These are phyloP conservation scores for Ambrosia hybrid DNA, from an alignment of 140 eudicot genomes.

Conservation along the genomic window DNA sequence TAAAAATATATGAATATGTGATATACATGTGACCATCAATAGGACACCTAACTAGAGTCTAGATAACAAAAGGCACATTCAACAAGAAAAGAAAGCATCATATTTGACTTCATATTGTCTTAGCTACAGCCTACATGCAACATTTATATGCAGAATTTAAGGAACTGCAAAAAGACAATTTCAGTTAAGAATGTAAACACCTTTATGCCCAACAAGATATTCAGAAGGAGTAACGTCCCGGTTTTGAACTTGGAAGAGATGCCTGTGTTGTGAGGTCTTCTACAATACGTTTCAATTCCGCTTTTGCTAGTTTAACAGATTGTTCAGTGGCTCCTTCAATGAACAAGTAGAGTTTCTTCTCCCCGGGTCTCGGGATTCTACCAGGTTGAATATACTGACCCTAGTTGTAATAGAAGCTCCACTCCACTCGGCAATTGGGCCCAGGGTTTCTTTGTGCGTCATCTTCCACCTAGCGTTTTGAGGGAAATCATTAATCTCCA, in stretches of 20 bases:
- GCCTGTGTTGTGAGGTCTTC: slow-evolving; percentile 81
- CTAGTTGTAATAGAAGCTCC: slow-evolving; percentile 91
- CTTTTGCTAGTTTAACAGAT: slow-evolving; percentile 84
- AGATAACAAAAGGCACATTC: slow-evolving; percentile 12
- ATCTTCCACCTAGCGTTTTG: slow-evolving; percentile 97
- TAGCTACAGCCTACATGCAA: slow-evolving; percentile 18
- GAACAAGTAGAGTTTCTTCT: slow-evolving; percentile 69
- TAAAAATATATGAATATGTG: slow-evolving; percentile 30
- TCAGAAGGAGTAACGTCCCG: slow-evolving; percentile 74
- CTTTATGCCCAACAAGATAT: slow-evolving; percentile 18
- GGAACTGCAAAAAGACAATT: neutral
- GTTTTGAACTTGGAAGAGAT: slow-evolving; percentile 77
- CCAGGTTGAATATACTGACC: slow-evolving; percentile 71
- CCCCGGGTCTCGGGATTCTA: slow-evolving; percentile 61
- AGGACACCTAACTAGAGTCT: slow-evolving; percentile 22
- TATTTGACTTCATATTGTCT: slow-evolving; percentile 12
- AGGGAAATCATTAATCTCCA: slow-evolving; percentile 90
- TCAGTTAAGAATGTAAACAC: slow-evolving; percentile 23
- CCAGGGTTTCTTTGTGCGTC: slow-evolving; percentile 86
- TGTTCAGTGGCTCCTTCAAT: slow-evolving; percentile 87
- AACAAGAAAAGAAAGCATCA: neutral
- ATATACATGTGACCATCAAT: no score
- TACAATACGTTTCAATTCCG: slow-evolving; percentile 66
- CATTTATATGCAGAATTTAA: slow-evolving; percentile 4
- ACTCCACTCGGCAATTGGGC: slow-evolving; percentile 88